Evolutionary conservation across 2,329 filamentous ascomycete genomes (phyloP).

Genomic region (Aspergillus pseudonomiae): DNA sequence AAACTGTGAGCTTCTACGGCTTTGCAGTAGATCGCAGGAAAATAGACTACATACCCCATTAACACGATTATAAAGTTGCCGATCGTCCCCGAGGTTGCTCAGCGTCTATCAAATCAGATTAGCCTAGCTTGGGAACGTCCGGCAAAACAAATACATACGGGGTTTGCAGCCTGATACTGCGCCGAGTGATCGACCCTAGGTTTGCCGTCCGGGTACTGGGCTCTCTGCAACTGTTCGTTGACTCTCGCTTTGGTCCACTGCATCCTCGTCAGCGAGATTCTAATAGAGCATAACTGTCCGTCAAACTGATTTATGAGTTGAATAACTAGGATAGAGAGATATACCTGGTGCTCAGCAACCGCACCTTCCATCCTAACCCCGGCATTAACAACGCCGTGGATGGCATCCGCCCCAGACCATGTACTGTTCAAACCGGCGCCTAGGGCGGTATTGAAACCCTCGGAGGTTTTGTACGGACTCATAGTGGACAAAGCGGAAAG

Average conservation of each 20-base stretch:
- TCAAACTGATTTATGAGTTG: background rate
- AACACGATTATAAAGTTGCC: background rate
- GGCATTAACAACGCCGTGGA: background rate
- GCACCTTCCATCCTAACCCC: background rate
- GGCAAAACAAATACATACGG: constrained; percentile 30
- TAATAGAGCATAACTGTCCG: background rate
- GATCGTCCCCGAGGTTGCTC: background rate
- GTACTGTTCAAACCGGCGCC: background rate
- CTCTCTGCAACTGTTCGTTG: background rate
- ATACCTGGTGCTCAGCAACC: background rate
- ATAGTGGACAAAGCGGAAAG: background rate
- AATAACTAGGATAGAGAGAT: background rate
- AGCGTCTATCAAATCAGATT: background rate
- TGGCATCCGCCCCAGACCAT: background rate
- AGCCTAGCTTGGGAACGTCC: background rate
- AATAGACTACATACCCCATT: background rate
- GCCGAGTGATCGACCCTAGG: background rate
- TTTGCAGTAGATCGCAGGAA: too few species aligned
- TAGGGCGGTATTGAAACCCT: background rate
- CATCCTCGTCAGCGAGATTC: background rate
- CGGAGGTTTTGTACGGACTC: background rate
- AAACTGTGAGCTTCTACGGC: background rate
- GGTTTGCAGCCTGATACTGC: background rate
- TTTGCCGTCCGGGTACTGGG: background rate
- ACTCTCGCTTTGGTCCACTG: background rate